Base-by-base conservation (phyloP, 2,329 filamentous ascomycete species). In the Cercospora sp. region DNA sequence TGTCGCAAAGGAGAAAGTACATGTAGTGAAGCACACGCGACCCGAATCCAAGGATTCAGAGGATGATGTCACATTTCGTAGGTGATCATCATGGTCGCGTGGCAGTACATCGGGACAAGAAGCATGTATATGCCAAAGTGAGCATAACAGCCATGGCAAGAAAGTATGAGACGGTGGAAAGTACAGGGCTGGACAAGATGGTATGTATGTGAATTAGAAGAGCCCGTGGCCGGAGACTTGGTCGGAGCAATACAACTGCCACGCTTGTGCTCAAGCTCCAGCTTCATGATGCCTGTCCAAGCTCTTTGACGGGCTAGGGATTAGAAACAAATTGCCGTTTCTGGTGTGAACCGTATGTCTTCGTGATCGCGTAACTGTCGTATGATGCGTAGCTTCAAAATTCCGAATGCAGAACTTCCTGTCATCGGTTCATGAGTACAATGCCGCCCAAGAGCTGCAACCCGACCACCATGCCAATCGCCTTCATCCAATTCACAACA, bases 361-460 rank as follows among this genome's bases (percentile, higher is more conserved):
- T 65, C 61, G 33, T 64, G 30, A 9, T 8, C 13, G 26, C 60
- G 51, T 63, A 31, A 64, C 66, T 68, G 66, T 68, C 62, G 66
- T 68, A 28, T 61, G 30, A 18, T 64, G 63, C 63, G n/a, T 26
- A 26, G 18, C 12, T 23, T 58, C 16, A 18, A 31, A 10, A 36
- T 3, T n/a, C 55, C 5, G 30, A 20, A 18, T 4, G 18, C 20
- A 16, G 58, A 16, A 28, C 13, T 23, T 59, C 33, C 58, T 58
- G 48, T 59, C 20, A 69, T 42, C 68, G 67, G 31, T 65, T 51
- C 66, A 72, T 67, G 23, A 75, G 65, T 6, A 73, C 12, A 18
- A 72, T 16, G 6, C 68, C 72, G 20, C 74, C 74, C 7, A 74
- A 31, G 4, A 68, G 33, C 20, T 75, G 73, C 61, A 75, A 57